These are phyloP conservation scores for Penicillium sclerotigenum DNA, from an alignment of 2,329 filamentous ascomycete genomes.

Conservation along the genomic window DNA sequence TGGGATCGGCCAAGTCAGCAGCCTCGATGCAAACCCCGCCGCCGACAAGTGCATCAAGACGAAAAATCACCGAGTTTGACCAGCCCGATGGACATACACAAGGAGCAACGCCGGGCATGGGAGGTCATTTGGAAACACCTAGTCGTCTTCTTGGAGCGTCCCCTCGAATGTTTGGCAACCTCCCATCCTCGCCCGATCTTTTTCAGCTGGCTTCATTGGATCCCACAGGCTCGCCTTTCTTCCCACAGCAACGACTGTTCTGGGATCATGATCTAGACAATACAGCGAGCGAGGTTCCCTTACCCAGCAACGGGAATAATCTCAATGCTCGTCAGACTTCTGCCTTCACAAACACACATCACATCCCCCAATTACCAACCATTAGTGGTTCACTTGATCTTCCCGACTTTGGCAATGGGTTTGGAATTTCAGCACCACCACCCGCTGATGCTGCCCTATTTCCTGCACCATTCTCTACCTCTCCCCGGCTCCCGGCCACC, in stretches of 20 bases:
- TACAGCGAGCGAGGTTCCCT: constrained; percentile 12
- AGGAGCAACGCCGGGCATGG: constrained; percentile 23
- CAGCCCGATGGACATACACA: constrained; percentile 19
- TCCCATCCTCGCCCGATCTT: constrained; percentile 58
- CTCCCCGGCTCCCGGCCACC: constrained; percentile 39
- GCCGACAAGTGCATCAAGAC: constrained; percentile 56
- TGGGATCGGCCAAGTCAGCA: constrained; percentile 41
- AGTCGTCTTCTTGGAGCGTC: constrained; percentile 46
- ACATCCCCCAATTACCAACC: constrained; percentile 36
- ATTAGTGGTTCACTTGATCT: constrained; percentile 36
- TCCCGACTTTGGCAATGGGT: constrained; percentile 31
- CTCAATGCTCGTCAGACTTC: constrained; percentile 24
- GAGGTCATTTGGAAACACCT: constrained; percentile 44
- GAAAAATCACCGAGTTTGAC: constrained; percentile 41
- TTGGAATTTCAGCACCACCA: constrained; percentile 29
- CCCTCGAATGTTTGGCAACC: constrained; percentile 49
- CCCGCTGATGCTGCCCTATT: constrained; percentile 40
- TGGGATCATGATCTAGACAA: constrained; percentile 45
- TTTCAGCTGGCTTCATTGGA: constrained; percentile 53
- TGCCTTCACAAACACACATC: constrained; percentile 21
- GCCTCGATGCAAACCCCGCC: constrained; percentile 60
- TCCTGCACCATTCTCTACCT: constrained; percentile 46
- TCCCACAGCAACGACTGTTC: constrained; percentile 53
- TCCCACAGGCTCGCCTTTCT: constrained; percentile 55
- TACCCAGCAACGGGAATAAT: constrained; percentile 13